Evolutionary conservation across 495 filamentous ascomycete genomes (phyloP), one percentile per base, ranked within the genome.

Genomic region (Parachaetomium inaequale): DNA sequence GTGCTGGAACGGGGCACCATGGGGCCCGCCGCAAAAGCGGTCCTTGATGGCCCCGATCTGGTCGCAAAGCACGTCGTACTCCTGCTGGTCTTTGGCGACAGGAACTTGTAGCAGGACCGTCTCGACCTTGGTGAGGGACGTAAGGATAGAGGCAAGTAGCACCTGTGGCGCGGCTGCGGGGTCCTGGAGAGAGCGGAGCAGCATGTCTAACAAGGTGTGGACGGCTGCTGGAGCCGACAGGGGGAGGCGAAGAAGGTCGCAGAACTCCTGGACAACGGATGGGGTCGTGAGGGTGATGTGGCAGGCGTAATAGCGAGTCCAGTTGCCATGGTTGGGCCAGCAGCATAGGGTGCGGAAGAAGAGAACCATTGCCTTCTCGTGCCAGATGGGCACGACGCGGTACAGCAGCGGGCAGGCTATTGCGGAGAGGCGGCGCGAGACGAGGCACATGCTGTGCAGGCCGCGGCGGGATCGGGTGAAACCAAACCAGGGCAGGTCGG

Each of bases 401-500:
- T 73, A 74, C 17, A 74, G 64, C 17, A 66, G 59, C 17, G 72
- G 72, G 21, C 32, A 58, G n/a, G 70, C 70, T 15, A 66, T 25
- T 31, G 53, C 47, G n/a, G 17, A 19, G 10, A 68, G 49, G 25
- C 52, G 47, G 19, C 64, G 69, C 7, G 66, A 68, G 1, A 63
- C 69, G 4, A 50, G 68, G 36, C 68, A 71, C 29, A 66, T 23
- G 50, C 65, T 68, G 58, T 58, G 57, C 3, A 74, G 66, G 40
- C 67, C 70, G 53, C 67, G 64, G 26, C 72, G 70, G 29, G 61
- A 61, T 38, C 68, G 65, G 7, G 69, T 74, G 59, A 66, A 68
- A 28, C 69, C 69, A 58, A 62, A 69, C 72, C 72, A 74, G 17
- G 66, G 58, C 61, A 73, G 70, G n/a, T 64, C 69, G 40, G 47